Evolutionary conservation across 768 basidiomycete species (phyloP).

Genomic region (Tephrocybe sp.): DNA sequence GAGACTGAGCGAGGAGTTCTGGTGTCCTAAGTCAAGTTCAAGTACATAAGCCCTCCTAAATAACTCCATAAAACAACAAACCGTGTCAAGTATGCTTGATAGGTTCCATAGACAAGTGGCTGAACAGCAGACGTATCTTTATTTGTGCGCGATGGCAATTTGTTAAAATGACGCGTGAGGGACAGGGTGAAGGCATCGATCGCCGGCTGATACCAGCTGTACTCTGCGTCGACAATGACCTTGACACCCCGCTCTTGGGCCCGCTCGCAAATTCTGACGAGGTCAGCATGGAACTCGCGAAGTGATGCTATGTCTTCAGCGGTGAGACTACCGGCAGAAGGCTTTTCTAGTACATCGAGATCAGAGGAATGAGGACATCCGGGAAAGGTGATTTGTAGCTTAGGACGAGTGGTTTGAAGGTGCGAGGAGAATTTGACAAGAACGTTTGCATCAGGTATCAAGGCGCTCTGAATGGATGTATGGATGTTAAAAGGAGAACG

Average conservation of each 20-base stretch:
- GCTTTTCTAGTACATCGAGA: slow-evolving; percentile 45
- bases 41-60: neutral
- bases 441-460: slow-evolving; percentile 62
- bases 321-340: slow-evolving; percentile 33
- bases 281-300: slow-evolving; percentile 57
- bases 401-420: slow-evolving; percentile 45
- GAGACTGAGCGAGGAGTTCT: slow-evolving; percentile 60
- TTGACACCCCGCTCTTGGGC: slow-evolving; percentile 65
- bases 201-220: slow-evolving; percentile 79
- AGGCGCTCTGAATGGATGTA: slow-evolving; percentile 52
- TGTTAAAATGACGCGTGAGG: slow-evolving; percentile 80
- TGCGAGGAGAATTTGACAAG: slow-evolving; percentile 64
- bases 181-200: slow-evolving; percentile 78
- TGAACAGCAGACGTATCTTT: slow-evolving; percentile 28
- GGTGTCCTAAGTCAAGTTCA: slow-evolving; percentile 51
- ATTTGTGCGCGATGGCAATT: slow-evolving; percentile 20
- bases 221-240: slow-evolving; percentile 84
- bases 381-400: slow-evolving; percentile 56
- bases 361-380: slow-evolving; percentile 65
- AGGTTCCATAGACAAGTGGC: slow-evolving; percentile 82
- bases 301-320: slow-evolving; percentile 60
- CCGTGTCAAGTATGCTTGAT: slow-evolving; percentile 87
- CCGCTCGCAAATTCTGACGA: slow-evolving; percentile 61
- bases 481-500: slow-evolving; percentile 1
- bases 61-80: slow-evolving; percentile 23